Evolutionary conservation across 805 yeast species (phyloP).

Genomic region (Pichia manshurica): DNA sequence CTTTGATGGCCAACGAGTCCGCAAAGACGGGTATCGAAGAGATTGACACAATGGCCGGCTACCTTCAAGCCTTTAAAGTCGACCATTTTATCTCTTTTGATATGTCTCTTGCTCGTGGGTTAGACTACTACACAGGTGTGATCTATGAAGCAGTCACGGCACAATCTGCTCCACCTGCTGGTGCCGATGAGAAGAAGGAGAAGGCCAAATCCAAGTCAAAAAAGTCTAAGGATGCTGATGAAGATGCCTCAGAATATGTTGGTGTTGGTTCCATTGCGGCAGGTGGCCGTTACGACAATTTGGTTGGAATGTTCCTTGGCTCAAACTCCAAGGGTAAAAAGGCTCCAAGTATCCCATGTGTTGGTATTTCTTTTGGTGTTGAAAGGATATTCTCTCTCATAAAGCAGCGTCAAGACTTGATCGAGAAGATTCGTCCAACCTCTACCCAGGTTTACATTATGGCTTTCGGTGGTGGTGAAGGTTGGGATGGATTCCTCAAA

Average conservation of each 20-base stretch:
- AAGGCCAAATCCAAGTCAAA: conserved; percentile 28
- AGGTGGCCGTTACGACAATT: conserved; percentile 95
- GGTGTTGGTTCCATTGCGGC: conserved; percentile 99
- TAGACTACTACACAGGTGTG: conserved; percentile 95
- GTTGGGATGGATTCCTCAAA: conserved; percentile 85
- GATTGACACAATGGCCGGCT: conserved; percentile 67
- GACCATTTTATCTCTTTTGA: conserved; percentile 70
- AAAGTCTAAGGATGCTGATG: conserved; percentile 42
- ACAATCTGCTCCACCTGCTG: conserved; percentile 91
- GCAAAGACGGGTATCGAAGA: conserved; percentile 81
- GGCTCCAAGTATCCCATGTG: conserved; percentile 81
- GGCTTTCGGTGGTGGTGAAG: conserved; percentile 99
- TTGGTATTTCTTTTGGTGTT: conserved; percentile 95
- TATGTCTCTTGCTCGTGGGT: conserved; percentile 92
- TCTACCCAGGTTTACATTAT: conserved; percentile 91
- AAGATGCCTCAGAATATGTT: conserved; percentile 92
- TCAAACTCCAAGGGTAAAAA: conserved; percentile 72
- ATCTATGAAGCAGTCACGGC: conserved; percentile 95
- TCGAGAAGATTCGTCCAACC: conserved; percentile 66
- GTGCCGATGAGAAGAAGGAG: conserved; percentile 62
- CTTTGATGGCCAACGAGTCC: conserved; percentile 55
- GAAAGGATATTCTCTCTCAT: conserved; percentile 90
- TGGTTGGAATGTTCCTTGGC: conserved; percentile 91
- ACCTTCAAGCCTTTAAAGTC: conserved; percentile 78
- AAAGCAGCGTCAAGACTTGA: conserved; percentile 63